A percentile compares a stretch with the other conserved stretches of the same genome.
Evolutionary conservation across 495 filamentous ascomycete genomes (phyloP).

Genomic region (Hyaloscypha hepaticicola): DNA sequence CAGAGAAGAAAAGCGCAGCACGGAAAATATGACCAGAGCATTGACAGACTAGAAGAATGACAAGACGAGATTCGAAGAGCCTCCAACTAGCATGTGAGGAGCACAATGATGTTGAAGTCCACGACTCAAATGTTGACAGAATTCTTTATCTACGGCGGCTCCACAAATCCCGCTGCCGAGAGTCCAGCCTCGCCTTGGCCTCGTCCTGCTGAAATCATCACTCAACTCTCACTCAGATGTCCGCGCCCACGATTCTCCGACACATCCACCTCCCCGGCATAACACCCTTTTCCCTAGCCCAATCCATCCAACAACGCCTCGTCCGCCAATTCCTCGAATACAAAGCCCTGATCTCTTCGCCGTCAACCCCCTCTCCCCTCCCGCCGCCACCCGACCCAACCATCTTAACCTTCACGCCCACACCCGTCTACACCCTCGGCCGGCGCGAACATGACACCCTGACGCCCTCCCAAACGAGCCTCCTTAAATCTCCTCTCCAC

Average conservation of each 20-base stretch:
- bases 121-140: too few species aligned
- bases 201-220: neutral
- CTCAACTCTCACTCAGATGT: constrained; percentile 2
- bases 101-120: neutral
- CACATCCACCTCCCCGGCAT: constrained; percentile 69
- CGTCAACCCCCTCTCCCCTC: constrained; percentile 25
- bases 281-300: constrained; percentile 42
- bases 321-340: constrained; percentile 45
- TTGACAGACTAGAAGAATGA: too few species aligned
- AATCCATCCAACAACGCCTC: constrained; percentile 42
- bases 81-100: neutral
- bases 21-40: too few species aligned
- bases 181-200: neutral
- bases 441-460: constrained; percentile 71
- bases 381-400: constrained; percentile 55
- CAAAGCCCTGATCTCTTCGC: constrained; percentile 39
- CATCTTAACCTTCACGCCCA: constrained; percentile 79
- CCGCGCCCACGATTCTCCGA: constrained; percentile 45
- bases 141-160: neutral
- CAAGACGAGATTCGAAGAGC: too few species aligned
- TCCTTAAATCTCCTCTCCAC: constrained; percentile 27
- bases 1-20: too few species aligned
- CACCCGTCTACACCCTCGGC: constrained; percentile 87
- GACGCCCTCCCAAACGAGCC: constrained; percentile 38
- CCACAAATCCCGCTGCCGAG: neutral